A percentile compares a stretch with the other conserved stretches of the same genome.
Evolutionary conservation across 2,329 filamentous ascomycete species (phyloP).

Genomic region (Apiospora hydei): DNA sequence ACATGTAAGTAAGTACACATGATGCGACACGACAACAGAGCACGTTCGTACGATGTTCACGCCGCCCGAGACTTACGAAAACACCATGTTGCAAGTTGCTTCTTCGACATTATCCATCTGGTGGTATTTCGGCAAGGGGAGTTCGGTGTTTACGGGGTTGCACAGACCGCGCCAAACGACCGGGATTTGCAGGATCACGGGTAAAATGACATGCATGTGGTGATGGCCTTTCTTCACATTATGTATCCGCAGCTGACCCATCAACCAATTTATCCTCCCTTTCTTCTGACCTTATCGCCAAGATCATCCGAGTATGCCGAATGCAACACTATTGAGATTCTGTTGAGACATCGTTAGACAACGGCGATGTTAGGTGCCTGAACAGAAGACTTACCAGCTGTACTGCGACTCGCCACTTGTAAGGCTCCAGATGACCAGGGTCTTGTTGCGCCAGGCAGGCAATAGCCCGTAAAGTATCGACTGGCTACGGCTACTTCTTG

Average conservation of each 20-base stretch:
- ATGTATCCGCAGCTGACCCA: neutral
- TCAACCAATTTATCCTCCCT: neutral
- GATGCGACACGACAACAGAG: slow-evolving; percentile 1
- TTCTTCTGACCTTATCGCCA: neutral
- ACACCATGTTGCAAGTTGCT: neutral
- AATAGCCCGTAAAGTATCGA: neutral
- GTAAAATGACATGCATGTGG: neutral
- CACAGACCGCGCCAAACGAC: neutral
- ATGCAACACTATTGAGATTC: neutral
- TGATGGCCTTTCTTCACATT: neutral
- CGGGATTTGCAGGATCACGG: neutral
- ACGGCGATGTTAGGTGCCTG: neutral
- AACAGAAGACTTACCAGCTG: neutral
- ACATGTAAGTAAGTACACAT: neutral
- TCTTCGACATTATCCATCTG: neutral
- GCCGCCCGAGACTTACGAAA: neutral
- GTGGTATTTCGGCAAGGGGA: neutral
- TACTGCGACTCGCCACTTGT: slow-evolving; percentile 98
- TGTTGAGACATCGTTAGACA: neutral
- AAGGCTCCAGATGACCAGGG: slow-evolving; percentile 99
- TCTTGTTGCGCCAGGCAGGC: slow-evolving; percentile 55
- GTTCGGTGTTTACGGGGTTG: neutral
- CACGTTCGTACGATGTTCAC: neutral
- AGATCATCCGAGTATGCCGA: neutral
- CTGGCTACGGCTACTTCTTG: neutral